Percentiles rank a stretch among this genome's conserved stretches.
Evolutionary conservation across 169 alveolate species (phyloP).

Genomic region (Plasmodium adleri): DNA sequence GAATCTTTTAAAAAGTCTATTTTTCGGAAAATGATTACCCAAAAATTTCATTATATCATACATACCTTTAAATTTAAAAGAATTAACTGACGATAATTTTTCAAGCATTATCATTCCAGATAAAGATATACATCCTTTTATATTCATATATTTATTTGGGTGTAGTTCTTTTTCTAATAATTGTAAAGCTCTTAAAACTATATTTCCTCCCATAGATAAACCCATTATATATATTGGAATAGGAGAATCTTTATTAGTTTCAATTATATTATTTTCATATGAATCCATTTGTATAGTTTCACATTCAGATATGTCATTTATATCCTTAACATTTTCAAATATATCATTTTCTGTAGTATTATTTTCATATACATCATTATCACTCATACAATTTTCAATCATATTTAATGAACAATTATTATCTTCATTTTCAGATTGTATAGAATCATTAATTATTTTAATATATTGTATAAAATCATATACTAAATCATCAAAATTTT

Average conservation of each 20-base stretch:
- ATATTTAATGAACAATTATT: too few relatives aligned
- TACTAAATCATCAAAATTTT: conserved; percentile 6
- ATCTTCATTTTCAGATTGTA: background rate
- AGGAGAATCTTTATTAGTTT: too few relatives aligned
- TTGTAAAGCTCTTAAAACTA: conserved; percentile 14
- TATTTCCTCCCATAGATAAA: conserved; percentile 26
- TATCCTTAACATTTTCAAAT: background rate
- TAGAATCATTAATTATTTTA: background rate
- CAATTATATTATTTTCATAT: too few relatives aligned
- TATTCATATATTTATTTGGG: background rate
- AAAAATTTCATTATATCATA: background rate
- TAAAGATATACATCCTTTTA: conserved; percentile 19
- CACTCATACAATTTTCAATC: background rate
- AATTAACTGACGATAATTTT: background rate
- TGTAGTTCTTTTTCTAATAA: conserved; percentile 4
- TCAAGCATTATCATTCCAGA: conserved; percentile 5
- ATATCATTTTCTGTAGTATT: background rate
- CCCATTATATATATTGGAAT: conserved; percentile 12
- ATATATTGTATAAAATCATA: conserved; percentile 2
- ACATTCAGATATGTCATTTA: too few relatives aligned
- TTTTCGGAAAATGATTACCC: background rate
- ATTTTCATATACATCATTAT: background rate
- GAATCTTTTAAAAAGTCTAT: background rate
- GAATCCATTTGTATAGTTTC: too few relatives aligned
- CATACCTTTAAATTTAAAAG: background rate